phyloP scores from a whole-genome alignment of 768 basidiomycete genomes.

The Rossbeevera mucosa region DNA sequence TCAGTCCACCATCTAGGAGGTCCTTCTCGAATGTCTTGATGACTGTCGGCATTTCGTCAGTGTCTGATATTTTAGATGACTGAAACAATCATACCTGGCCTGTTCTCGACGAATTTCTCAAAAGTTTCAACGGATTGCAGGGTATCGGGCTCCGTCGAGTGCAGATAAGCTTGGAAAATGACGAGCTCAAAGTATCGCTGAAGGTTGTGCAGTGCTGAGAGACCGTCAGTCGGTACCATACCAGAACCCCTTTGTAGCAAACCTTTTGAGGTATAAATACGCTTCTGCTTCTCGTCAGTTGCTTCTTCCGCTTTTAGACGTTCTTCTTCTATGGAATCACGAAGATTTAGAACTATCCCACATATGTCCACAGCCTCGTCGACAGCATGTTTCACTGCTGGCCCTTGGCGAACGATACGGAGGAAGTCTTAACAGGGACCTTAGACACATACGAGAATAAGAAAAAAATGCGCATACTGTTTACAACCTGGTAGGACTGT shows the following conservation, averaged over 20 bases:
- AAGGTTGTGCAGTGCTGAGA: constrained; percentile 69
- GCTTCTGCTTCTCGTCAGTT: constrained; percentile 65
- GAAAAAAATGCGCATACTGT: constrained; percentile 52
- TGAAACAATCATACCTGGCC: constrained; percentile 60
- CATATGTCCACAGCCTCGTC: constrained; percentile 89
- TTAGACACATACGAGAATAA: background rate
- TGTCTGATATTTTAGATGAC: background rate
- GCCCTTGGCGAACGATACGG: constrained; percentile 82
- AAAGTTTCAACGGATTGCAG: constrained; percentile 70
- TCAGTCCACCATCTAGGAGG: constrained; percentile 68
- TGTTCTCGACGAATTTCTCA: constrained; percentile 74
- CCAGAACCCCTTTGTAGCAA: constrained; percentile 3
- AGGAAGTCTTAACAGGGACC: constrained; percentile 55
- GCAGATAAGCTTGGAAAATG: constrained; percentile 86
- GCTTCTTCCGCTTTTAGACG: constrained; percentile 75
- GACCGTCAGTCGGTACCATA: constrained; percentile 5
- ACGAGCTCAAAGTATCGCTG: constrained; percentile 82
- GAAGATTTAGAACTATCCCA: constrained; percentile 74
- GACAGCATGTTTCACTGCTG: constrained; percentile 78
- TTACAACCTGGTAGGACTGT: constrained; percentile 82
- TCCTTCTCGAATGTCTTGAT: constrained; percentile 96
- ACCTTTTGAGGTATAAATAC: constrained; percentile 69
- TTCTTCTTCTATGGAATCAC: constrained; percentile 84
- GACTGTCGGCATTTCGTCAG: constrained; percentile 42
- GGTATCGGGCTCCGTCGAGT: constrained; percentile 77